Conservation (phyloP, 805 yeast species). For the Candida stauntonica region DNA sequence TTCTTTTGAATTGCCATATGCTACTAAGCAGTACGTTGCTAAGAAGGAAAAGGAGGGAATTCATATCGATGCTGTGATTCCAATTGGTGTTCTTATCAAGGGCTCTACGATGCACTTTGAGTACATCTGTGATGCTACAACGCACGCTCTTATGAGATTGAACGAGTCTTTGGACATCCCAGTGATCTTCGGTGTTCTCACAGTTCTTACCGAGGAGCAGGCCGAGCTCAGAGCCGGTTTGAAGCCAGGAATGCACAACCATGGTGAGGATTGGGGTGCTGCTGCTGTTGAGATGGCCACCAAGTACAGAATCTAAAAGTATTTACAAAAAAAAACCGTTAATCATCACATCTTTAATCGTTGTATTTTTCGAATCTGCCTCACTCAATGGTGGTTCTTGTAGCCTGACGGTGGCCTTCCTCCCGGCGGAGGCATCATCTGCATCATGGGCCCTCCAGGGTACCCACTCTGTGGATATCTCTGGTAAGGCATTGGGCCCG, state of each 20-base stretch:
- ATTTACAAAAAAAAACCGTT: background rate
- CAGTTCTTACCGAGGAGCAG: conserved; percentile 91
- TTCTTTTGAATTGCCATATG: conserved; percentile 89
- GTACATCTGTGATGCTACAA: conserved; percentile 87
- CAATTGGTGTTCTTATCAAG: conserved; percentile 92
- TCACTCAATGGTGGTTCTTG: conserved; percentile 6
- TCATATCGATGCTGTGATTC: conserved; percentile 79
- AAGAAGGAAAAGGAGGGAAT: conserved; percentile 38
- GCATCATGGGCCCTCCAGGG: conserved; percentile 11
- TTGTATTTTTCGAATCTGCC: background rate
- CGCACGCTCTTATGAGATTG: conserved; percentile 78
- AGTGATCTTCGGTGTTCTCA: conserved; percentile 88
- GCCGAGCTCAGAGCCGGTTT: conserved; percentile 92
- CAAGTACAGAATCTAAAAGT: conserved; percentile 30
- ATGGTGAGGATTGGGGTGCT: conserved; percentile 98
- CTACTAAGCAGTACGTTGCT: conserved; percentile 49
- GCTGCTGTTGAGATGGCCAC: conserved; percentile 95
- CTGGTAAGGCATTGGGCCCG: conserved; percentile 7
- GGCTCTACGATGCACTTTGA: conserved; percentile 98
- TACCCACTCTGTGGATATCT: conserved; percentile 10
- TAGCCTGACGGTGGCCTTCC: conserved; percentile 9
- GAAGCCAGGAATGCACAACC: conserved; percentile 80
- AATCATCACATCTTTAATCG: background rate
- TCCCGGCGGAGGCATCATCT: conserved; percentile 10
- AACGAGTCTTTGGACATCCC: conserved; percentile 71